Percentiles rank a stretch among this genome's conserved stretches.
phyloP scores from a whole-genome alignment of 2,329 filamentous ascomycete genomes.

The Talaromyces sp. region DNA sequence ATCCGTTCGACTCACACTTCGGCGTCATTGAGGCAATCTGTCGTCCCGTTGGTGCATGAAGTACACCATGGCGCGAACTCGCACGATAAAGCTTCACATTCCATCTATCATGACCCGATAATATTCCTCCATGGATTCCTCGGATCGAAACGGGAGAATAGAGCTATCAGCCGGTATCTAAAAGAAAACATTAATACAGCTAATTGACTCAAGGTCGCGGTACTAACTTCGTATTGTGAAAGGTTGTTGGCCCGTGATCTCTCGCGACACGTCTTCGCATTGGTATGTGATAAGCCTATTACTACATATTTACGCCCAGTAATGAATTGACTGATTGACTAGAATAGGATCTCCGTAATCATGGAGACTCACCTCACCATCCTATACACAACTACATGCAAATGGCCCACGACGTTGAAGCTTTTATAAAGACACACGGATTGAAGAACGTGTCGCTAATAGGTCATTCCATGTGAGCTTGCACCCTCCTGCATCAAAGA shows the following conservation, averaged over 20 bases:
- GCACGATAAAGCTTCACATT: not conserved
- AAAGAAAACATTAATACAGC: not conserved
- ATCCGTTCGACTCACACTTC: not conserved
- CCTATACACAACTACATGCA: not conserved
- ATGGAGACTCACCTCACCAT: not conserved
- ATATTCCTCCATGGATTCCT: slow-evolving; percentile 3
- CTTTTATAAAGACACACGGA: not conserved
- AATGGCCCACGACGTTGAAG: not conserved
- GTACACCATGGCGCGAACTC: not conserved
- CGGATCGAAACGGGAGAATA: not conserved
- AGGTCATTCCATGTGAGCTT: not conserved
- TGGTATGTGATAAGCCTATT: not conserved
- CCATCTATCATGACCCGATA: not conserved
- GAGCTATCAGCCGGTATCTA: not conserved
- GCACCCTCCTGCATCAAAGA: not conserved
- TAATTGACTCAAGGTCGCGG: too few relatives aligned
- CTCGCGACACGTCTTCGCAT: not conserved
- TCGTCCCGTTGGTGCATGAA: not conserved
- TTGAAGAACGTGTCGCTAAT: not conserved
- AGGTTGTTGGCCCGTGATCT: not conserved
- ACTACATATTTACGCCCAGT: not conserved
- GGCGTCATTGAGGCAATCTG: not conserved
- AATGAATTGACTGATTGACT: not conserved
- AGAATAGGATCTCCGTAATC: slow-evolving; percentile 1
- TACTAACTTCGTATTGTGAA: not conserved